Percentiles rank a stretch among this genome's conserved stretches.
Conservation (phyloP, 2,329 filamentous ascomycete genomes). For the Clonostachys sp. region DNA sequence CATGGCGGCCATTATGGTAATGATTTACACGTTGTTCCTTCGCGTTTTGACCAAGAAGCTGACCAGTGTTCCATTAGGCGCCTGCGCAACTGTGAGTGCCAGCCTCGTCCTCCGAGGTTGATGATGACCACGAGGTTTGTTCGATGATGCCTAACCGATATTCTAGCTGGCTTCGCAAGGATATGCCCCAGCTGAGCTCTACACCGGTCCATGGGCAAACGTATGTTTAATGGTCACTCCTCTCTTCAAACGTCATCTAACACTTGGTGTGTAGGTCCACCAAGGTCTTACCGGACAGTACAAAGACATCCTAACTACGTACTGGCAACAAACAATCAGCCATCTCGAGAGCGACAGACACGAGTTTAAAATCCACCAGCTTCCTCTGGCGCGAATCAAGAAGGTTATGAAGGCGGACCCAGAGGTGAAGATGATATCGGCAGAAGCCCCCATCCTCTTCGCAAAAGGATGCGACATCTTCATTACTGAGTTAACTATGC, state of each 20-base stretch:
- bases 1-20: constrained; percentile 77
- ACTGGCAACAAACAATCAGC: constrained; percentile 98
- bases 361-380: constrained; percentile 97
- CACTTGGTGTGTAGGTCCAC: constrained; percentile 61
- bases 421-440: constrained; percentile 99
- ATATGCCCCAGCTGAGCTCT: constrained; percentile 88
- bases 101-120: neutral
- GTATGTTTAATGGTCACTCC: constrained; percentile 43
- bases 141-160: constrained; percentile 14
- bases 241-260: neutral
- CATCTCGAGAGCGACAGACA: constrained; percentile 93
- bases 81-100: constrained; percentile 36
- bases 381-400: constrained; percentile 97
- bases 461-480: constrained; percentile 99
- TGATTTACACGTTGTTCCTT: constrained; percentile 12
- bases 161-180: constrained; percentile 76
- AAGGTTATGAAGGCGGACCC: constrained; percentile 99
- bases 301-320: constrained; percentile 95
- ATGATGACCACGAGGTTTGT: constrained; percentile 4
- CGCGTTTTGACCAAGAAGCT: neutral
- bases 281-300: constrained; percentile 91
- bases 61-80: constrained; percentile 23
- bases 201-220: constrained; percentile 93
- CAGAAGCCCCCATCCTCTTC: constrained; percentile 95
- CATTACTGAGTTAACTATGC: constrained; percentile 98